phyloP scores from a whole-genome alignment of 225 moss, liverwort and hornwort species.

The Rhytidiadelphus loreus region DNA sequence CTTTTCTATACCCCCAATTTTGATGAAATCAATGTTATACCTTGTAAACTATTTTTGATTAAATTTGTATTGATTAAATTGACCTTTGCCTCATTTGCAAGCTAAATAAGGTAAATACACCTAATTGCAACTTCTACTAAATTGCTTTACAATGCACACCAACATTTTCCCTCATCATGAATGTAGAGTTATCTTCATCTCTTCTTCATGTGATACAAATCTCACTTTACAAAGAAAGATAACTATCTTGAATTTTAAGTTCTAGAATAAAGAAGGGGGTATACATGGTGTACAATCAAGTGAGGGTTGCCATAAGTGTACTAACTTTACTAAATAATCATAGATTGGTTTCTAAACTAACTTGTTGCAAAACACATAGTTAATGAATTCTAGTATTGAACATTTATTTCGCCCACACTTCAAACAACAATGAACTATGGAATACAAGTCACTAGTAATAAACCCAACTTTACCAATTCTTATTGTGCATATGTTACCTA shows the following conservation, averaged over 20 bases:
- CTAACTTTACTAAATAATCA: too few relatives aligned
- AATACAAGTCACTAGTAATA: neutral
- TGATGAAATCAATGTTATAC: neutral
- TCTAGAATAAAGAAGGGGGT: neutral
- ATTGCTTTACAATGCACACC: neutral
- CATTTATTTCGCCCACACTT: neutral
- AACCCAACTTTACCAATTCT: neutral
- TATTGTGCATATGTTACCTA: neutral
- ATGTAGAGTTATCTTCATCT: accelerated
- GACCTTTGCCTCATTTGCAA: neutral
- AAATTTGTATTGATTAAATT: neutral
- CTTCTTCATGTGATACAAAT: neutral
- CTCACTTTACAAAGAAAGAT: neutral
- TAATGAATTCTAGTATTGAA: neutral
- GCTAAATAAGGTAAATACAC: neutral
- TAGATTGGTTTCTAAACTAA: too few relatives aligned
- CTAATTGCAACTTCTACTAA: neutral
- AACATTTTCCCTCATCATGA: accelerated
- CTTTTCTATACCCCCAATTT: neutral
- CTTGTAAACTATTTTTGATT: neutral
- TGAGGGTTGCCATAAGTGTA: neutral
- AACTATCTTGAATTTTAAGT: neutral
- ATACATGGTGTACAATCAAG: neutral
- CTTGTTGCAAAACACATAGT: neutral
- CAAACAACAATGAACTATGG: neutral